Conservation (phyloP, 129 eudicot genomes). For the Saussurea involucrata region DNA sequence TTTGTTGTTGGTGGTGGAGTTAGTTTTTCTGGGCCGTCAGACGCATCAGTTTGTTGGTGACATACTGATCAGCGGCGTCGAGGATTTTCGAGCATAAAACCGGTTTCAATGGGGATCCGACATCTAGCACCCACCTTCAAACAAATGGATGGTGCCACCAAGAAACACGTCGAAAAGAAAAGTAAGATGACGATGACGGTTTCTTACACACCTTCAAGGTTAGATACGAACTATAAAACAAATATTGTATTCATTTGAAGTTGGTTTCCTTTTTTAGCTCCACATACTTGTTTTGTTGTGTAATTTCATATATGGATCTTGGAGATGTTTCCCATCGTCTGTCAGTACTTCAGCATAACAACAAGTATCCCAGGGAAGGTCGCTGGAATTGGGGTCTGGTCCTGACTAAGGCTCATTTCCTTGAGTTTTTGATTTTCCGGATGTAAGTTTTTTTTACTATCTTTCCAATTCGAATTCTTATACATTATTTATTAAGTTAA, state of each 20-base stretch:
- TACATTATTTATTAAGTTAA: too few species aligned
- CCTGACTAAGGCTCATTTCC: not conserved
- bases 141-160: not conserved
- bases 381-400: not conserved
- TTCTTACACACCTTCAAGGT: not conserved
- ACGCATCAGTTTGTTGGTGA: not conserved
- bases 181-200: not conserved
- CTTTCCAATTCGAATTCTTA: not conserved
- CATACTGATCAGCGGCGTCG: not conserved
- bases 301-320: not conserved
- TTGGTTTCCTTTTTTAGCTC: not conserved
- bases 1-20: not conserved
- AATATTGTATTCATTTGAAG: too few species aligned
- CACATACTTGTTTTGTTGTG: not conserved
- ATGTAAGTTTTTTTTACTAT: not conserved
- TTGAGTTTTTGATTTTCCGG: not conserved
- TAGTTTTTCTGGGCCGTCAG: not conserved
- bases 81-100: not conserved
- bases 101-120: not conserved
- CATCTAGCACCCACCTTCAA: not conserved
- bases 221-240: not conserved
- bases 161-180: not conserved
- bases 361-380: not conserved
- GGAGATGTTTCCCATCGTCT: not conserved
- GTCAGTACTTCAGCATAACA: not conserved